A percentile compares a stretch with the other conserved stretches of the same genome.
Evolutionary conservation across 2,329 filamentous ascomycete species (phyloP).

Genomic region (Canariomyces notabilis): DNA sequence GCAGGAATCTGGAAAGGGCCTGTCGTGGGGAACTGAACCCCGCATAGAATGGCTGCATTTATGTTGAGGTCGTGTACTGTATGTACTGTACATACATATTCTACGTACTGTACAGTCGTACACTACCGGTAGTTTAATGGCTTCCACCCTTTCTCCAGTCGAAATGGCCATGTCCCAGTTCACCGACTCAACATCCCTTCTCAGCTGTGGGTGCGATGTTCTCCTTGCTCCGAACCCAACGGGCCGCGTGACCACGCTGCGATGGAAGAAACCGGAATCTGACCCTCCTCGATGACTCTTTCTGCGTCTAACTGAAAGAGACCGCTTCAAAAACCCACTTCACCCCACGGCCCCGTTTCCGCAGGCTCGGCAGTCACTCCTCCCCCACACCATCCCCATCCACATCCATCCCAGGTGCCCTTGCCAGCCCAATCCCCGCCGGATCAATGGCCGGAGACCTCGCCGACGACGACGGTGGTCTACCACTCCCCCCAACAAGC

Average conservation of each 20-base stretch:
- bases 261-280: conserved; percentile 4
- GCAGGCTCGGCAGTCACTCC: neutral
- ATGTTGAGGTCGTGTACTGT: too few relatives aligned
- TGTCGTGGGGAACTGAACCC: neutral
- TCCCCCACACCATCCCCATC: neutral
- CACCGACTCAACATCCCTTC: too few relatives aligned
- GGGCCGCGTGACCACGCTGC: neutral
- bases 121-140: too few relatives aligned
- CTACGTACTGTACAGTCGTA: too few relatives aligned
- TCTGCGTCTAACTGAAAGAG: too few relatives aligned
- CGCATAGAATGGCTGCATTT: too few relatives aligned
- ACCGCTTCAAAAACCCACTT: conserved; percentile 1
- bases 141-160: too few relatives aligned
- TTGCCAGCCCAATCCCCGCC: neutral
- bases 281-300: conserved; percentile 2
- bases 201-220: neutral
- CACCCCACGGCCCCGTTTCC: neutral
- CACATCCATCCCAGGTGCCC: neutral
- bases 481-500: neutral
- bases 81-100: too few relatives aligned
- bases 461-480: too few relatives aligned
- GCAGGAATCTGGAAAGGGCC: neutral
- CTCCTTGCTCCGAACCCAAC: neutral
- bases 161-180: too few relatives aligned
- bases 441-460: too few relatives aligned